Conservation (phyloP, 2,329 filamentous ascomycete species). For the Diaporthe sp. region DNA sequence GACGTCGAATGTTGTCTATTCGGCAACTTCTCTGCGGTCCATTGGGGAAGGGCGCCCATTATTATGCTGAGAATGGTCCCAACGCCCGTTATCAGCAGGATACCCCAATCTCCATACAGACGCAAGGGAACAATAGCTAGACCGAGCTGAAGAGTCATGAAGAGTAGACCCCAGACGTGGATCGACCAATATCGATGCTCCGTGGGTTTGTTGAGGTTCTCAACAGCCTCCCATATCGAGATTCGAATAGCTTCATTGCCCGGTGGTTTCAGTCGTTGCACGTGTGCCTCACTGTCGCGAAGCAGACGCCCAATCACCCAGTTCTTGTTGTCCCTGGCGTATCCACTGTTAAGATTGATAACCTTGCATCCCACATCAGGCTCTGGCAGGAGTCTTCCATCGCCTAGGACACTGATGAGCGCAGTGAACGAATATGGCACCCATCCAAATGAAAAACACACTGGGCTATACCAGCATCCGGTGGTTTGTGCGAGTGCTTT, state of each 20-base stretch:
- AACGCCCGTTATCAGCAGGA: slow-evolving; percentile 54
- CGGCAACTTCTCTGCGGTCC: slow-evolving; percentile 59
- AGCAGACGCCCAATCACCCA: slow-evolving; percentile 40
- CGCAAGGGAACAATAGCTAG: slow-evolving; percentile 52
- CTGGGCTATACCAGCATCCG: slow-evolving; percentile 41
- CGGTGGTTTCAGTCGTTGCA: background rate
- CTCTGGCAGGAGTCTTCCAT: slow-evolving; percentile 41
- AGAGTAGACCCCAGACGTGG: slow-evolving; percentile 44
- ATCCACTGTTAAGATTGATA: slow-evolving; percentile 43
- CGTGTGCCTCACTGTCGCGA: slow-evolving; percentile 35
- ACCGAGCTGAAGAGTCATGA: slow-evolving; percentile 49
- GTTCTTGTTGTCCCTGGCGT: slow-evolving; percentile 41
- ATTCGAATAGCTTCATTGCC: slow-evolving; percentile 40
- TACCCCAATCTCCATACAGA: slow-evolving; percentile 52
- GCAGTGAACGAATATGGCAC: slow-evolving; percentile 43
- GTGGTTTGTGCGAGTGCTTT: slow-evolving; percentile 42
- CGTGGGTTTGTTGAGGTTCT: slow-evolving; percentile 45
- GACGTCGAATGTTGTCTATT: slow-evolving; percentile 50
- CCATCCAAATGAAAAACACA: slow-evolving; percentile 46
- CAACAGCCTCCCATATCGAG: slow-evolving; percentile 45
- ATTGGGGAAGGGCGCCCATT: slow-evolving; percentile 55
- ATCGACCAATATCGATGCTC: slow-evolving; percentile 39
- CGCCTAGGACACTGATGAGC: slow-evolving; percentile 42
- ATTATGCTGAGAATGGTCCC: slow-evolving; percentile 54
- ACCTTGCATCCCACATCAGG: slow-evolving; percentile 44